These are phyloP conservation scores for Penicillium sp. DNA, from an alignment of 2,329 filamentous ascomycete genomes.

Conservation along the genomic window DNA sequence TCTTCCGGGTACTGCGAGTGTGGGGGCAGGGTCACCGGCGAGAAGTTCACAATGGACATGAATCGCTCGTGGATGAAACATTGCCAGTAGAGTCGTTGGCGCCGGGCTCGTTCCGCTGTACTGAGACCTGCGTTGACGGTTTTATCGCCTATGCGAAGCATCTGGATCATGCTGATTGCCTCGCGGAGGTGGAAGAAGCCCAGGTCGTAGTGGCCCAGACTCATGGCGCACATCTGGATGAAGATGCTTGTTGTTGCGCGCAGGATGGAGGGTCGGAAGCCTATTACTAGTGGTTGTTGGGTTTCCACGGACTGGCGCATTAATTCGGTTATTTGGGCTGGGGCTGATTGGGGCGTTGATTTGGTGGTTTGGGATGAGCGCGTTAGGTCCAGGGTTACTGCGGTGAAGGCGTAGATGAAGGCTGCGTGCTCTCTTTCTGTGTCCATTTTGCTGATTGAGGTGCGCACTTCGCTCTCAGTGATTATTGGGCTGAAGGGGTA, in stretches of 20 bases:
- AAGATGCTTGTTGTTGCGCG: conserved; percentile 53
- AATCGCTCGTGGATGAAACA: conserved; percentile 58
- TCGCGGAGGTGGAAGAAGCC: conserved; percentile 53
- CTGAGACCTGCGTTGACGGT: conserved; percentile 31
- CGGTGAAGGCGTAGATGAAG: conserved; percentile 47
- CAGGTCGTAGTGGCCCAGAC: conserved; percentile 47
- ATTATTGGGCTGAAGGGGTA: conserved; percentile 50
- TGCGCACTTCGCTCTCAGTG: conserved; percentile 38
- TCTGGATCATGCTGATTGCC: conserved; percentile 46
- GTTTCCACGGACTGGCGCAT: conserved; percentile 34
- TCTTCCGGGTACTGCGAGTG: conserved; percentile 39
- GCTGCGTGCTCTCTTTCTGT: conserved; percentile 37
- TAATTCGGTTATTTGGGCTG: conserved; percentile 23
- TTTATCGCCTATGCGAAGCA: conserved; percentile 44
- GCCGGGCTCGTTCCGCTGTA: conserved; percentile 37
- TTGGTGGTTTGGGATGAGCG: conserved; percentile 16
- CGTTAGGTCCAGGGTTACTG: conserved; percentile 46
- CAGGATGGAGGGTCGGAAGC: conserved; percentile 44
- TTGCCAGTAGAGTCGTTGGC: conserved; percentile 55
- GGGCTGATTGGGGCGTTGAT: conserved; percentile 15
- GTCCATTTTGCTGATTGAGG: conserved; percentile 36
- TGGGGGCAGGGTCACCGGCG: conserved; percentile 41
- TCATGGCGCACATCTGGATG: conserved; percentile 53
- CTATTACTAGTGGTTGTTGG: conserved; percentile 36
- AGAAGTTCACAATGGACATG: conserved; percentile 51